Evolutionary conservation across 805 yeast genomes (phyloP).

Genomic region (Wickerhamomyces bovis): DNA sequence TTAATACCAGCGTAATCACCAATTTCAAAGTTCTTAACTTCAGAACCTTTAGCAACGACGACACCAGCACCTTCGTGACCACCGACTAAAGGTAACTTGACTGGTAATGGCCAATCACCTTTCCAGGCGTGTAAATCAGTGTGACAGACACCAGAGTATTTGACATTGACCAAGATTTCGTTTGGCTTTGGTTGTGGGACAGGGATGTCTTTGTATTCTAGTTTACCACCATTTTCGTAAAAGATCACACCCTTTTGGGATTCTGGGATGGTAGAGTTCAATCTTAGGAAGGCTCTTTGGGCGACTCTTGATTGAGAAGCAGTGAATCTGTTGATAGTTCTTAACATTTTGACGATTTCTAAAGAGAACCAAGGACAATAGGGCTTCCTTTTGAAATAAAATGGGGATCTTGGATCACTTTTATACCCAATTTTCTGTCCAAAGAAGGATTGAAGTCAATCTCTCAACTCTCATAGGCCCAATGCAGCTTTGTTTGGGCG

Average conservation of each 20-base stretch:
- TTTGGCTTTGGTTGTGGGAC: conserved; percentile 75
- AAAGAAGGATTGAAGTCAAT: neutral
- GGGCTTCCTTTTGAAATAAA: neutral
- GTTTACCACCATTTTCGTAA: conserved; percentile 58
- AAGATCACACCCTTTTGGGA: conserved; percentile 70
- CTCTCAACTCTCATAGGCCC: conserved; percentile 6
- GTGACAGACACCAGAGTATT: conserved; percentile 90
- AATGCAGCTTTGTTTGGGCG: neutral
- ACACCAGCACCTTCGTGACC: conserved; percentile 91
- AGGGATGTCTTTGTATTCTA: conserved; percentile 66
- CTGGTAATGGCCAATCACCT: conserved; percentile 85
- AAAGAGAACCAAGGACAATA: neutral
- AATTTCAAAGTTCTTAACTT: conserved; percentile 63
- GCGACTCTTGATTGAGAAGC: conserved; percentile 10
- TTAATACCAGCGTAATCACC: conserved; percentile 83
- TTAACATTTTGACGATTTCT: conserved; percentile 17
- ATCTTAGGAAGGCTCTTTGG: conserved; percentile 16
- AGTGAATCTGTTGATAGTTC: conserved; percentile 18
- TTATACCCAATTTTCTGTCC: neutral
- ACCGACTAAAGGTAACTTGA: conserved; percentile 73
- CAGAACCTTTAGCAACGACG: conserved; percentile 69
- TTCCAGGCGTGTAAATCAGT: conserved; percentile 92
- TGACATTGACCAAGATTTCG: conserved; percentile 74
- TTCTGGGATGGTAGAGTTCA: conserved; percentile 42
- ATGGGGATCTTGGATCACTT: neutral